These are phyloP conservation scores for Penicillium odoratum DNA, from an alignment of 495 filamentous ascomycete genomes.

Conservation along the genomic window DNA sequence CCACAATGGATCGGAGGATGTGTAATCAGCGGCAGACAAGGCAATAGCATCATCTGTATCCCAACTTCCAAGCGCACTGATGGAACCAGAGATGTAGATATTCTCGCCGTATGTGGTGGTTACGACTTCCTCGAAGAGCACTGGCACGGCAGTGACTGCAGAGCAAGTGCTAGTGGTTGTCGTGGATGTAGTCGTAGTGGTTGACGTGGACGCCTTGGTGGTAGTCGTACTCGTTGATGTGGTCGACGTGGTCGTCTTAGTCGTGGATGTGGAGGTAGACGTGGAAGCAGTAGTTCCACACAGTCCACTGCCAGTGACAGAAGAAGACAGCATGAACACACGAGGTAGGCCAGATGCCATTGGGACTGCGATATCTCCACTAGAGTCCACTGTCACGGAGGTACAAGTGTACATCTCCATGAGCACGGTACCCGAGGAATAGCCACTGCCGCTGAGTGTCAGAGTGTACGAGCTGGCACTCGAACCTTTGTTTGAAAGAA, in stretches of 20 bases:
- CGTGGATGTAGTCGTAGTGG: slow-evolving; percentile 31
- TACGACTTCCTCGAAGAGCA: slow-evolving; percentile 60
- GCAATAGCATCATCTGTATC: slow-evolving; percentile 48
- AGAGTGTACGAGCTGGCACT: slow-evolving; percentile 44
- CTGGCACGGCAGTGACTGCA: slow-evolving; percentile 47
- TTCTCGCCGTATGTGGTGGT: slow-evolving; percentile 58
- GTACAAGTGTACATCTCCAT: slow-evolving; percentile 30
- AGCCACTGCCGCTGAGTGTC: slow-evolving; percentile 38
- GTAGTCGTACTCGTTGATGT: slow-evolving; percentile 19
- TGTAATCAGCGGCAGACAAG: slow-evolving; percentile 56
- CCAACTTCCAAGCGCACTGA: slow-evolving; percentile 58
- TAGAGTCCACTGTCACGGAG: slow-evolving; percentile 28
- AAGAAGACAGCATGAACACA: slow-evolving; percentile 24
- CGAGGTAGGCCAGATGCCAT: slow-evolving; percentile 30
- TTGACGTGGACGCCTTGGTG: slow-evolving; percentile 12
- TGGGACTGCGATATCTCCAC: slow-evolving; percentile 26
- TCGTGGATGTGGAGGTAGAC: slow-evolving; percentile 16
- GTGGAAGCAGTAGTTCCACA: slow-evolving; percentile 17
- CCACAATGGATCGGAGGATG: slow-evolving; percentile 58
- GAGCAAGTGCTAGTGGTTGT: slow-evolving; percentile 40
- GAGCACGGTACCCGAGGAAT: slow-evolving; percentile 23
- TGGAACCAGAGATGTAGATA: slow-evolving; percentile 59
- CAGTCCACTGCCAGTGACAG: slow-evolving; percentile 12
- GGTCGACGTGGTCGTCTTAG: too few relatives aligned
- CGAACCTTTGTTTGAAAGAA: slow-evolving; percentile 57